phyloP scores from a whole-genome alignment of 1,139 yeast species.

The Suhomyces taliae region DNA sequence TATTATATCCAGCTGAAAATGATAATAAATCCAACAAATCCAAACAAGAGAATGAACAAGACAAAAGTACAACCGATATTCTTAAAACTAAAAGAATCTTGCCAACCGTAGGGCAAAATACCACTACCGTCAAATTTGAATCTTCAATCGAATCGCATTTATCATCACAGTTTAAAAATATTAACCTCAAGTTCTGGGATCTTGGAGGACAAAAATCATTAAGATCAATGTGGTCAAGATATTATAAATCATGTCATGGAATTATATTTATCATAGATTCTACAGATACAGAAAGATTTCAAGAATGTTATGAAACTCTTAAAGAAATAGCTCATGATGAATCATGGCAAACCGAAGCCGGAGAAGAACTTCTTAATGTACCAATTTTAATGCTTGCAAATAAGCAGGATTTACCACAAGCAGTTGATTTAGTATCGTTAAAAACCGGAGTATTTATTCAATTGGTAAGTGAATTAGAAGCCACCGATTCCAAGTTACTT shows the following conservation, averaged over 20 bases:
- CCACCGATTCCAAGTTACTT: slow-evolving; percentile 84
- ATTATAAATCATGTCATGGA: slow-evolving; percentile 84
- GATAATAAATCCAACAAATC: slow-evolving; percentile 14
- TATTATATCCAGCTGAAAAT: slow-evolving; percentile 35
- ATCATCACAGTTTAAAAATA: slow-evolving; percentile 44
- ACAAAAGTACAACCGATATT: slow-evolving; percentile 24
- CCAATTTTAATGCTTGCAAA: slow-evolving; percentile 94
- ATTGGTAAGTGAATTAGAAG: slow-evolving; percentile 79
- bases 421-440: slow-evolving; percentile 73
- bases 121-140: slow-evolving; percentile 45
- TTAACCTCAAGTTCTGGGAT: slow-evolving; percentile 85
- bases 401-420: slow-evolving; percentile 81
- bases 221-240: slow-evolving; percentile 83
- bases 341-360: slow-evolving; percentile 29
- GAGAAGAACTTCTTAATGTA: slow-evolving; percentile 49
- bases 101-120: slow-evolving; percentile 52
- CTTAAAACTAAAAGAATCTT: slow-evolving; percentile 55
- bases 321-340: slow-evolving; percentile 44
- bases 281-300: slow-evolving; percentile 76
- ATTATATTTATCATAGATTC: slow-evolving; percentile 91
- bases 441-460: slow-evolving; percentile 78
- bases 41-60: slow-evolving; percentile 3
- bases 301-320: slow-evolving; percentile 75
- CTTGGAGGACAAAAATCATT: slow-evolving; percentile 90
- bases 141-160: slow-evolving; percentile 25